Base-by-base conservation (phyloP, 495 filamentous ascomycete species). In the Aspergillus indologenus region DNA sequence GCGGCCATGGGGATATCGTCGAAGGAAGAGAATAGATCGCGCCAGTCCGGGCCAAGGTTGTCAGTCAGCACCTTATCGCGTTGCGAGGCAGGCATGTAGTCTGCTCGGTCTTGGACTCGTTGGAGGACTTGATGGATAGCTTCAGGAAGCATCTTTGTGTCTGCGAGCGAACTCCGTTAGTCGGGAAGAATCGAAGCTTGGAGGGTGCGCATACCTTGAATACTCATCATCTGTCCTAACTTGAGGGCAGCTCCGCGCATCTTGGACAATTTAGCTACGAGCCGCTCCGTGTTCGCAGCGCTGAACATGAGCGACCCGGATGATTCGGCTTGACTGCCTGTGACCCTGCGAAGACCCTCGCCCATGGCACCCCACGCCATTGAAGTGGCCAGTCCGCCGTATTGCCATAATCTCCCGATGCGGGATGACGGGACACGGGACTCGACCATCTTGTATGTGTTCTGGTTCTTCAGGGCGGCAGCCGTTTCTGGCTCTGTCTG, bases 191-290 rank as follows among this genome's bases (percentile, higher is more conserved):
- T 21, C 11, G 31, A 5, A 11, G n/a, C n/a, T 64, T 18, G 46
- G 12, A 17, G 17, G 5, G 22, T 5, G 26, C n/a, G 66, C 71
- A 52, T 53, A 87, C 85, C 86, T 78, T 98, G 94, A 67, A 98
- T 91, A 66, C 89, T 94, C 75, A 98, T 87, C 89, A 98, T 91
- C 73, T 98, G 94, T 5, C 94, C 94, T 5, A 98, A 75, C 72
- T 98, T 98, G n/a, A 98, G 76, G 45, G 94, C 94, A n/a, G 94
- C 95, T 21, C 94, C 94, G 65, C 94, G 86, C 94, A 98, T 98
- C 23, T 89, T 87, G 12, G 91, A 96, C 8, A 98, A 83, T 72
- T 92, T 96, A 18, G 90, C 79, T 5, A 98, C 94, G 4, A 98
- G 83, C 31, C 94, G 81, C 66, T 97, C 91, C 82, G 96, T 90